Evolutionary conservation across 2,329 filamentous ascomycete genomes (phyloP).

Genomic region (Macroventuria anomochaeta): DNA sequence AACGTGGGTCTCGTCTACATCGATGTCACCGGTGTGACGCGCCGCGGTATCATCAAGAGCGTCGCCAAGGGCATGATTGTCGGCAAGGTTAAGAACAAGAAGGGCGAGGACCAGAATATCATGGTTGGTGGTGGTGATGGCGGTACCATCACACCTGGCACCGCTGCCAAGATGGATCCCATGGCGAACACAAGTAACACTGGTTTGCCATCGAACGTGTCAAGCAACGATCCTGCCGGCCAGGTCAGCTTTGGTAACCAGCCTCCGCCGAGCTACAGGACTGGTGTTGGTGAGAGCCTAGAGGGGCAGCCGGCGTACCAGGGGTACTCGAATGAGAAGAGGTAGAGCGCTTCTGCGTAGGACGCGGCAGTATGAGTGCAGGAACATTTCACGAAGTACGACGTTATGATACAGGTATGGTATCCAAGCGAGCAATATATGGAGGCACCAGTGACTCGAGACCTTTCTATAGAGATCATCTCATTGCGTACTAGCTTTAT

Average conservation of each 20-base stretch:
- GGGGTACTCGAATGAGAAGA: constrained; percentile 43
- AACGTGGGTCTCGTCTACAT: constrained; percentile 98
- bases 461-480: too few relatives aligned
- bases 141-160: constrained; percentile 49
- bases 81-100: constrained; percentile 76
- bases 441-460: background rate
- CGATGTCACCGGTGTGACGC: constrained; percentile 89
- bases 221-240: constrained; percentile 31
- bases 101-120: constrained; percentile 68
- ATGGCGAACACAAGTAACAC: constrained; percentile 38
- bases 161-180: constrained; percentile 48
- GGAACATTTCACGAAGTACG: constrained; percentile 29
- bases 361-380: too few relatives aligned
- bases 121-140: constrained; percentile 74
- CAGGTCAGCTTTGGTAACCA: constrained; percentile 47
- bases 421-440: background rate
- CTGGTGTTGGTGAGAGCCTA: constrained; percentile 47
- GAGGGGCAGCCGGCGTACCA: constrained; percentile 43
- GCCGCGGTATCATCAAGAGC: constrained; percentile 87
- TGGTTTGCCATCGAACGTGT: constrained; percentile 35
- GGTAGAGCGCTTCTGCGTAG: constrained; percentile 17
- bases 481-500: too few relatives aligned
- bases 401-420: constrained; percentile 21
- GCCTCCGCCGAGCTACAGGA: constrained; percentile 43
- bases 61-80: constrained; percentile 96